Conservation (phyloP, 2,329 filamentous ascomycete species). For the Fusarium cicatricum region DNA sequence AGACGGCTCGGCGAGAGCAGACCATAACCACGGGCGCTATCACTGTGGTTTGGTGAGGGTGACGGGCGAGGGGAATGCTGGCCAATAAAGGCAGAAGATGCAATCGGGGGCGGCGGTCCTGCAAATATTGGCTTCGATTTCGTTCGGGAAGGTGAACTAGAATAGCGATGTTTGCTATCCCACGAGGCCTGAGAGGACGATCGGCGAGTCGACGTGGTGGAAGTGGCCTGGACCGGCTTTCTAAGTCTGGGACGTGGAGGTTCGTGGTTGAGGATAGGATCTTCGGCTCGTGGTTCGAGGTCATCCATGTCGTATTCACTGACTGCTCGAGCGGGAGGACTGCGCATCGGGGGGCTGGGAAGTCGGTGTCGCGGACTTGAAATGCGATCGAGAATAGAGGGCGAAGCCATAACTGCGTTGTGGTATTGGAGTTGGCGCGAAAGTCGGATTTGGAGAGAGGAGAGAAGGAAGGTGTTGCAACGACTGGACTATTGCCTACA, state of each 20-base stretch:
- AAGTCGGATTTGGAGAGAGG: not conserved
- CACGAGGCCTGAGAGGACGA: slow-evolving; percentile 28
- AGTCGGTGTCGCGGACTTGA: slow-evolving; percentile 36
- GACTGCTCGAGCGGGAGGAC: slow-evolving; percentile 35
- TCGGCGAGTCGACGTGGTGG: slow-evolving; percentile 11
- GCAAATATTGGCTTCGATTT: slow-evolving; percentile 52
- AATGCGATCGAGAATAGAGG: slow-evolving; percentile 42
- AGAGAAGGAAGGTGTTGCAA: slow-evolving; percentile 2
- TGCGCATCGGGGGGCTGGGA: slow-evolving; percentile 42
- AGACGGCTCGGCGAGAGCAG: slow-evolving; percentile 29
- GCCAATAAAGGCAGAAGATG: slow-evolving; percentile 50
- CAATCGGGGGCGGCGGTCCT: slow-evolving; percentile 62
- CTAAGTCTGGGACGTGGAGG: slow-evolving; percentile 34
- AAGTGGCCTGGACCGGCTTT: slow-evolving; percentile 18
- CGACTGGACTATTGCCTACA: slow-evolving; percentile 16
- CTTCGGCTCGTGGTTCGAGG: slow-evolving; percentile 49
- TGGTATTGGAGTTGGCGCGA: not conserved
- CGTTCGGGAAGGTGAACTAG: slow-evolving; percentile 45
- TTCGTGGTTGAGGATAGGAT: slow-evolving; percentile 35
- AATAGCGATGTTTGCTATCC: slow-evolving; percentile 41
- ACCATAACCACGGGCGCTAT: slow-evolving; percentile 18
- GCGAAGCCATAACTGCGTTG: slow-evolving; percentile 39
- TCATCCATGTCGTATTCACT: slow-evolving; percentile 51
- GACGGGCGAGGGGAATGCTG: slow-evolving; percentile 15
- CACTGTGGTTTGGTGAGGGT: slow-evolving; percentile 16